phyloP scores from a whole-genome alignment of 495 filamentous ascomycete species.

The Penicillium odoratum region DNA sequence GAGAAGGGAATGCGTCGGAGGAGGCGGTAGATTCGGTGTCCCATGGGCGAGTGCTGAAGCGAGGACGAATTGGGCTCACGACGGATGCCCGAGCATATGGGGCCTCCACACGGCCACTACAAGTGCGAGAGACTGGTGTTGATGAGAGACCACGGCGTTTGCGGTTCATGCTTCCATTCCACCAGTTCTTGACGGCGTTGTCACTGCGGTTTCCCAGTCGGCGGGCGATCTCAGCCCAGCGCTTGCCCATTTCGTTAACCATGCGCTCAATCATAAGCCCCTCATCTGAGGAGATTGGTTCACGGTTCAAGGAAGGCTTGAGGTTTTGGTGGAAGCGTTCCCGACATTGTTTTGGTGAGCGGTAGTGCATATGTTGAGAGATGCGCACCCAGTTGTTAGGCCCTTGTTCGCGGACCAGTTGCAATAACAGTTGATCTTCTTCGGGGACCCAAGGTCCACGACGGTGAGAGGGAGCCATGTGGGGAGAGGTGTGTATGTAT shows the following conservation, averaged over 20 bases:
- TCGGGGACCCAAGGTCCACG: slow-evolving; percentile 86
- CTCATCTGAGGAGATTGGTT: slow-evolving; percentile 90
- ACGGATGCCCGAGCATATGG: slow-evolving; percentile 43
- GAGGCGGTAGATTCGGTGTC: slow-evolving; percentile 29
- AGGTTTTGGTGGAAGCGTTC: slow-evolving; percentile 96
- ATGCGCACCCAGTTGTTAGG: slow-evolving; percentile 93
- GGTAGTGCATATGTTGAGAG: slow-evolving; percentile 68
- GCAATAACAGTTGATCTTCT: slow-evolving; percentile 73
- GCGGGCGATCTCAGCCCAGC: slow-evolving; percentile 95
- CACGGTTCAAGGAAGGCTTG: slow-evolving; percentile 85
- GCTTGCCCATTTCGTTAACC: slow-evolving; percentile 80
- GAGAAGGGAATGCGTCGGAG: slow-evolving; percentile 13
- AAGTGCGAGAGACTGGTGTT: slow-evolving; percentile 39
- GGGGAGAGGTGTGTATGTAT: not conserved
- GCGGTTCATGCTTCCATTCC: slow-evolving; percentile 94
- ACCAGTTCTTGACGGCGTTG: slow-evolving; percentile 99
- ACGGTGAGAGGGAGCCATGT: slow-evolving; percentile 59
- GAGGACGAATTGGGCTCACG: slow-evolving; percentile 34
- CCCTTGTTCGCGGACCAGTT: slow-evolving; percentile 73
- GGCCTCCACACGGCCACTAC: slow-evolving; percentile 43
- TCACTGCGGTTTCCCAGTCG: slow-evolving; percentile 85
- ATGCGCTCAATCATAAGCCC: slow-evolving; percentile 77
- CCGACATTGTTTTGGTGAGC: slow-evolving; percentile 93
- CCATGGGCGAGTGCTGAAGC: slow-evolving; percentile 38
- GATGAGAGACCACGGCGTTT: slow-evolving; percentile 49